These are phyloP conservation scores for Beauveria caledonica DNA, from an alignment of 2,329 filamentous ascomycete genomes.

Conservation along the genomic window DNA sequence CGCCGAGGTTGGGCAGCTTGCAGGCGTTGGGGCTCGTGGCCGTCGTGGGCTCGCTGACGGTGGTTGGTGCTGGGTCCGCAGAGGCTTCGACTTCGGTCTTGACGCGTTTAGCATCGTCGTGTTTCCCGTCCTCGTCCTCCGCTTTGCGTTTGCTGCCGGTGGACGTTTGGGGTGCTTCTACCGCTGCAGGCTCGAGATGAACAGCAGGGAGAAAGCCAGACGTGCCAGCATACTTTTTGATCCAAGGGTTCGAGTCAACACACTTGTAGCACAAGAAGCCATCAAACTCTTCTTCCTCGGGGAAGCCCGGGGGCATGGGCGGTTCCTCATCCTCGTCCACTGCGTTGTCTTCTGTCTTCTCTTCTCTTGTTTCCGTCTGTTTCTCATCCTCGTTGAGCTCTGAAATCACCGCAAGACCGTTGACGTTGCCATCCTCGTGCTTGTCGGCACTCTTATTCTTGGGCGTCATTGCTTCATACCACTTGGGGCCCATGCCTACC, in stretches of 20 bases:
- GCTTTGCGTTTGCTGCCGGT: constrained; percentile 57
- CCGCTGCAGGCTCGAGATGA: constrained; percentile 30
- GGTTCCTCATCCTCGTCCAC: constrained; percentile 48
- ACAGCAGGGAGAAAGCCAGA: constrained; percentile 72
- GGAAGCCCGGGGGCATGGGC: constrained; percentile 77
- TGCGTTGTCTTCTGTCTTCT: constrained; percentile 29
- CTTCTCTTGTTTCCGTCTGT: constrained; percentile 14
- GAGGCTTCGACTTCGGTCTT: constrained; percentile 33
- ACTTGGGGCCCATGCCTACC: constrained; percentile 68
- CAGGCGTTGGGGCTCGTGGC: constrained; percentile 30
- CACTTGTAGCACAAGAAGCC: constrained; percentile 93
- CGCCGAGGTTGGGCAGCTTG: constrained; percentile 53
- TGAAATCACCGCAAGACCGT: constrained; percentile 38
- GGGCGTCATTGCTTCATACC: constrained; percentile 48
- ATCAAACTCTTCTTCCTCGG: constrained; percentile 81
- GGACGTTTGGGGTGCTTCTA: background rate
- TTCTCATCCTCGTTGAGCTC: constrained; percentile 34
- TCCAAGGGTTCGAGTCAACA: constrained; percentile 79
- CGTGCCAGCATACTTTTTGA: constrained; percentile 77
- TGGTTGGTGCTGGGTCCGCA: constrained; percentile 14
- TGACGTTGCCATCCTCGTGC: constrained; percentile 17
- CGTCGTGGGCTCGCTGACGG: constrained; percentile 8
- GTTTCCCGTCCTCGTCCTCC: constrained; percentile 37
- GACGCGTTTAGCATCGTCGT: constrained; percentile 40
- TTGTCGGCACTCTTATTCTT: constrained; percentile 17